Evolutionary conservation across 352 stramenopile genomes (phyloP), one percentile per base, ranked within the genome.

Genomic region (Pythium dissotocum): DNA sequence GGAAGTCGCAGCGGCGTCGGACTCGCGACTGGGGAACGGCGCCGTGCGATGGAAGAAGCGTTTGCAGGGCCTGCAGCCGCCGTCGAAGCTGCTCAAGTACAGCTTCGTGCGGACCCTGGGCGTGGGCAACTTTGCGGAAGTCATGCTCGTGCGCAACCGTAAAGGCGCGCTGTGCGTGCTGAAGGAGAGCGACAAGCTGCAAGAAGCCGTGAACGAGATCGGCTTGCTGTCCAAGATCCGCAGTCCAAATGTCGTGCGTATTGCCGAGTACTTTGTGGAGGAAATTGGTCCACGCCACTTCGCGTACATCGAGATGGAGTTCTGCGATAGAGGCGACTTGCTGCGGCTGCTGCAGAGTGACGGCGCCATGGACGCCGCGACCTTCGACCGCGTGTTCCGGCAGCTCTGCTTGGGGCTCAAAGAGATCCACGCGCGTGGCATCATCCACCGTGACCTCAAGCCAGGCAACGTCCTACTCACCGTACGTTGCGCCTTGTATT

Each of bases 221-320:
- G 81, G 70, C 38, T 66, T 92, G 13, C 71, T 94, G 33, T 87
- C 79, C 18, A 75, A 77, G 51, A 72, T 93, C 28, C 65, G 70
- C 14, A 90, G 65, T 53, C 79, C 85, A 5, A 76, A 92, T 42
- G 80, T 94, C 54, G 83, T 94, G 40, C 79, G 79, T 32, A 84
- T 94, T n/a, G 70, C 77, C 46, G 68, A 87, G 33, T 93, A 91
- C 58, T 94, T 92, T 48, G 81, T 90, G 48, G 87, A 94, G 57
- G 77, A 90, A 48, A 79, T 94, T n/a, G 85, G 79, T 3, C 83
- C 91, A 32, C 76, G 82, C 33, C 82, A 87, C 52, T 91, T 92
- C 71, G 82, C 81, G 18, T 94, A 93, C 78, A 90, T 94, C 40
- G 83, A 90, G 63, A 91, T 93, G 79, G 87, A 94, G 69, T 93